Evolutionary conservation across 306 rosid genomes (phyloP).

Genomic region (Acacia confusa): DNA sequence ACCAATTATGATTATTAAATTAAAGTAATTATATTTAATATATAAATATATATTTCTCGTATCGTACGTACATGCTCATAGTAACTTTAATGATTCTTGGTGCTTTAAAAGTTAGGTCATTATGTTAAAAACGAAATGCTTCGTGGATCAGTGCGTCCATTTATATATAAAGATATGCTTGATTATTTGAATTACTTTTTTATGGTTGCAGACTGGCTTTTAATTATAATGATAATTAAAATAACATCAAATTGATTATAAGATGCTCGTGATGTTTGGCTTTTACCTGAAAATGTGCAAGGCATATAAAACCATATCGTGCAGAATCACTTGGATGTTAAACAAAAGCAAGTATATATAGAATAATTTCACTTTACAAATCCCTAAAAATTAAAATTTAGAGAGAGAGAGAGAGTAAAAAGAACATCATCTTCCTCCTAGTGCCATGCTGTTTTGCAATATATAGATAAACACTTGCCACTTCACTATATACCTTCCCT

Average conservation of each 20-base stretch:
- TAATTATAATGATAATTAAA: neutral
- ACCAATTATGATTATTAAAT: neutral
- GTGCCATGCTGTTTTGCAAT: neutral
- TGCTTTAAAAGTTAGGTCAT: constrained; percentile 4
- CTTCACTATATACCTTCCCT: neutral
- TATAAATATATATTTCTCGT: too few species aligned
- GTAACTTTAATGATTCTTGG: neutral
- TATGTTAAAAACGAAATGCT: neutral
- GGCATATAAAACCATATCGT: constrained; percentile 1
- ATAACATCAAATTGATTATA: neutral
- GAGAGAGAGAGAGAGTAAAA: neutral
- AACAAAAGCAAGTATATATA: constrained; percentile 25
- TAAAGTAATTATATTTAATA: neutral
- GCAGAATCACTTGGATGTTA: constrained; percentile 27
- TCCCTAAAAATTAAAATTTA: neutral
- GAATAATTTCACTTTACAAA: constrained; percentile 31
- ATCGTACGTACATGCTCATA: neutral
- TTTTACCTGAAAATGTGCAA: constrained; percentile 30
- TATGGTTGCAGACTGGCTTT: neutral
- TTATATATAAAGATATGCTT: neutral
- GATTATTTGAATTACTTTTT: neutral
- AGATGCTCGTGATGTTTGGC: constrained; percentile 32
- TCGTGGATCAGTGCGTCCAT: neutral
- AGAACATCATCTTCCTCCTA: neutral
- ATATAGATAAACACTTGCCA: neutral